A percentile compares a stretch with the other conserved stretches of the same genome.
Evolutionary conservation across 2,329 filamentous ascomycete genomes (phyloP).

Genomic region (Fusarium newnesense): DNA sequence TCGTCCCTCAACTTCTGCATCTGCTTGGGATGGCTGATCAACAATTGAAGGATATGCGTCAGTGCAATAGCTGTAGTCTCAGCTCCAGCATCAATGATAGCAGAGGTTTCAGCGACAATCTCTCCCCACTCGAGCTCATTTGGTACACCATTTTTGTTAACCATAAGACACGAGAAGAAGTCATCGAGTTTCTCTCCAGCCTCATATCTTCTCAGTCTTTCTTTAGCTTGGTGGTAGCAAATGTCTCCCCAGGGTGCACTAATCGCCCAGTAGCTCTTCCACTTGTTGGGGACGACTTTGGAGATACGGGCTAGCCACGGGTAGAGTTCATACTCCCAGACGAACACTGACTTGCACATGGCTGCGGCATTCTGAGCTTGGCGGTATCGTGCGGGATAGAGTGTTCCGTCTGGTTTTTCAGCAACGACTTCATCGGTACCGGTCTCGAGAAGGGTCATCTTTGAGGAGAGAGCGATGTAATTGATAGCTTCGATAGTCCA

Average conservation of each 20-base stretch:
- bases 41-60: constrained; percentile 61
- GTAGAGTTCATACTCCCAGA: constrained; percentile 64
- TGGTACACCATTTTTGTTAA: constrained; percentile 52
- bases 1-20: constrained; percentile 56
- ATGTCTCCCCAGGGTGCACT: constrained; percentile 54
- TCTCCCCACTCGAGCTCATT: constrained; percentile 64
- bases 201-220: constrained; percentile 25
- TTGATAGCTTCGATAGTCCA: constrained; percentile 67
- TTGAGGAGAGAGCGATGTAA: constrained; percentile 63
- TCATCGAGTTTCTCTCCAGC: constrained; percentile 67
- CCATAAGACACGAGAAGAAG: constrained; percentile 67
- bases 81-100: constrained; percentile 64
- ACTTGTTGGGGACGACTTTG: constrained; percentile 58
- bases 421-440: constrained; percentile 58
- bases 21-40: constrained; percentile 57
- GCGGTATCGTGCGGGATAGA: constrained; percentile 57
- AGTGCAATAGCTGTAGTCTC: constrained; percentile 62
- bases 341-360: constrained; percentile 58
- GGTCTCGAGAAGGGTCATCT: constrained; percentile 61
- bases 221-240: constrained; percentile 52
- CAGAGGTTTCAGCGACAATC: constrained; percentile 64
- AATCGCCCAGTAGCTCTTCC: constrained; percentile 23
- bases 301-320: constrained; percentile 57
- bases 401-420: constrained; percentile 56
- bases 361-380: constrained; percentile 61